A percentile compares a stretch with the other conserved stretches of the same genome.
Evolutionary conservation across 345 rosid species (phyloP).

Genomic region (Orychophragmus violaceus): DNA sequence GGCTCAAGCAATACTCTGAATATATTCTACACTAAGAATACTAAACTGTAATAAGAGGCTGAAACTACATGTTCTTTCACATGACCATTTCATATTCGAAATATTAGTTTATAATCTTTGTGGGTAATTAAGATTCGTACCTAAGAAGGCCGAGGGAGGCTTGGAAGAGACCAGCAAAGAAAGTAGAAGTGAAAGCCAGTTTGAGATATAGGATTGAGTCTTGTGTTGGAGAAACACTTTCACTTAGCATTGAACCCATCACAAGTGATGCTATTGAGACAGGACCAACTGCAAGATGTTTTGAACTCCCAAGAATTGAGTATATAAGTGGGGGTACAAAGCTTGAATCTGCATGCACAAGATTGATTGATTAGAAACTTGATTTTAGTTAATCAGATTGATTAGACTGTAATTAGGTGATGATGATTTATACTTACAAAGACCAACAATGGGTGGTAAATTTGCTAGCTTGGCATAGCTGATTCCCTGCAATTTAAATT

Average conservation of each 20-base stretch:
- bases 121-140: slow-evolving; percentile 32
- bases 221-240: slow-evolving; percentile 53
- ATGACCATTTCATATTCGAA: not conserved
- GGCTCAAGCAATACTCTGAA: slow-evolving; percentile 19
- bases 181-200: slow-evolving; percentile 90
- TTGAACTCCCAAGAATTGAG: slow-evolving; percentile 85
- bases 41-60: not conserved
- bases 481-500: slow-evolving; percentile 64
- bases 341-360: slow-evolving; percentile 76
- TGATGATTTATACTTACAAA: slow-evolving; percentile 53
- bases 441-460: slow-evolving; percentile 86
- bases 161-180: slow-evolving; percentile 95
- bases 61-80: slow-evolving; percentile 9
- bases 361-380: not conserved
- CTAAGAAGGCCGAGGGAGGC: slow-evolving; percentile 84
- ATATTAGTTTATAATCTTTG: not conserved
- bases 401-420: not conserved
- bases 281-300: slow-evolving; percentile 91
- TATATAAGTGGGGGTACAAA: slow-evolving; percentile 94
- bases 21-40: slow-evolving; percentile 27
- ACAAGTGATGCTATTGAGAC: slow-evolving; percentile 95
- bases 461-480: slow-evolving; percentile 99
- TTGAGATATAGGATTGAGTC: slow-evolving; percentile 68
- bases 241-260: slow-evolving; percentile 94
- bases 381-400: not conserved